A percentile compares a stretch with the other conserved stretches of the same genome.
Evolutionary conservation across 352 stramenopile genomes (phyloP).

Genomic region (Phytophthora crassamura): DNA sequence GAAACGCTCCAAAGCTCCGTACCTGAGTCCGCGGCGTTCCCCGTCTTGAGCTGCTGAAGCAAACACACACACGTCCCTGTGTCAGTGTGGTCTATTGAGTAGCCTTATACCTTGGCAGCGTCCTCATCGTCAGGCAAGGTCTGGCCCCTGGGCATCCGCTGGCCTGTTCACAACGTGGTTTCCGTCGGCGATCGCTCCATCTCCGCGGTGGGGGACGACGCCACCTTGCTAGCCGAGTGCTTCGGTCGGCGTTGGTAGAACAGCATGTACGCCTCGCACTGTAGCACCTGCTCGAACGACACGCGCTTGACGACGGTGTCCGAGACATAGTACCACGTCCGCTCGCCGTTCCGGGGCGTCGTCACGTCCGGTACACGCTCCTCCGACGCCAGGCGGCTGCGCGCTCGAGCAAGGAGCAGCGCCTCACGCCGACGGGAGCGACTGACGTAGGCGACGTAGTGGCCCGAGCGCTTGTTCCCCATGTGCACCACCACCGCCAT

Average conservation of each 20-base stretch:
- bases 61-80: slow-evolving; percentile 18
- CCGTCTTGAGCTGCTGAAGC: slow-evolving; percentile 5
- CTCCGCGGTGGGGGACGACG: slow-evolving; percentile 27
- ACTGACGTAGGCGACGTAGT: slow-evolving; percentile 81
- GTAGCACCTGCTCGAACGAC: slow-evolving; percentile 65
- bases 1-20: slow-evolving; percentile 6
- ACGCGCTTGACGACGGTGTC: slow-evolving; percentile 73
- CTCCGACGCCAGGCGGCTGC: slow-evolving; percentile 31
- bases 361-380: slow-evolving; percentile 24
- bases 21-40: too few species aligned
- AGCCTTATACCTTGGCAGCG: slow-evolving; percentile 37
- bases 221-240: slow-evolving; percentile 12
- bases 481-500: slow-evolving; percentile 78
- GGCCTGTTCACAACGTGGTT: slow-evolving; percentile 28
- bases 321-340: slow-evolving; percentile 76
- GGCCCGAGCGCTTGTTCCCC: slow-evolving; percentile 71
- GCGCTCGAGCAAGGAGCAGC: slow-evolving; percentile 21
- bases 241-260: slow-evolving; percentile 66
- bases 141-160: slow-evolving; percentile 22
- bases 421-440: slow-evolving; percentile 50
- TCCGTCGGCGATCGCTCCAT: slow-evolving; percentile 27
- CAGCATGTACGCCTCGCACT: slow-evolving; percentile 84
- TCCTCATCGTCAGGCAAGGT: slow-evolving; percentile 33
- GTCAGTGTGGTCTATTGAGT: slow-evolving; percentile 40
- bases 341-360: slow-evolving; percentile 30